A percentile compares a stretch with the other conserved stretches of the same genome.
phyloP scores from a whole-genome alignment of 2,329 filamentous ascomycete genomes.

The Stagonosporopsis vannaccii region DNA sequence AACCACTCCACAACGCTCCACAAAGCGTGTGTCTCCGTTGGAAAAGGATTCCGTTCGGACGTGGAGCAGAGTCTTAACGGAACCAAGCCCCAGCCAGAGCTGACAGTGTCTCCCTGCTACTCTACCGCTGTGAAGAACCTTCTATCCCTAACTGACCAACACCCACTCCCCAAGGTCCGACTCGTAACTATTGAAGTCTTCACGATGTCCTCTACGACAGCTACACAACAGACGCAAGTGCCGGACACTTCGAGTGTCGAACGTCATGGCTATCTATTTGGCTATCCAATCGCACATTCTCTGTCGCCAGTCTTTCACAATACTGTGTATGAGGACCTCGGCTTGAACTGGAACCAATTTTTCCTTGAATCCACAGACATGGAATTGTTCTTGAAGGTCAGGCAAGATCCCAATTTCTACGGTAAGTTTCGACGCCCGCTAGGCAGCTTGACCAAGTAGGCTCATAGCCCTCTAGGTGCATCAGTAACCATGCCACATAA shows the following conservation, averaged over 20 bases:
- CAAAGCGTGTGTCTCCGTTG: slow-evolving; percentile 9
- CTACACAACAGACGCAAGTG: slow-evolving; percentile 5
- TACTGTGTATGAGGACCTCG: slow-evolving; percentile 59
- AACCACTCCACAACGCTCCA: slow-evolving; percentile 17
- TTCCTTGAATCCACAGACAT: slow-evolving; percentile 56
- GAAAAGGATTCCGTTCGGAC: slow-evolving; percentile 15
- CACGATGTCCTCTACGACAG: slow-evolving; percentile 10
- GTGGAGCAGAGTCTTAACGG: slow-evolving; percentile 5
- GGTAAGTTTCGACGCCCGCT: slow-evolving; percentile 51
- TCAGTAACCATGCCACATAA: slow-evolving; percentile 87
- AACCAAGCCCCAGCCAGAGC: neutral
- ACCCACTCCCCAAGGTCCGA: neutral
- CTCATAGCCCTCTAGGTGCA: slow-evolving; percentile 58
- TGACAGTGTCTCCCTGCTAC: slow-evolving; percentile 1
- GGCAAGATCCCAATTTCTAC: slow-evolving; percentile 66
- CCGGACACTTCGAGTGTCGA: slow-evolving; percentile 36
- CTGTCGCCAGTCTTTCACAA: slow-evolving; percentile 63
- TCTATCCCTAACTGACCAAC: neutral
- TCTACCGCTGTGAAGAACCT: neutral
- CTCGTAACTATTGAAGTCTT: neutral
- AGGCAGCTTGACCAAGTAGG: neutral
- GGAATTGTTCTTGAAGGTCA: slow-evolving; percentile 56
- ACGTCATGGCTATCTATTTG: slow-evolving; percentile 63
- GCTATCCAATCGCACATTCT: slow-evolving; percentile 64
- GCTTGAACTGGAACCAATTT: slow-evolving; percentile 60